Conservation (phyloP, 148 eudicot genomes). For the Camellia sinensis region DNA sequence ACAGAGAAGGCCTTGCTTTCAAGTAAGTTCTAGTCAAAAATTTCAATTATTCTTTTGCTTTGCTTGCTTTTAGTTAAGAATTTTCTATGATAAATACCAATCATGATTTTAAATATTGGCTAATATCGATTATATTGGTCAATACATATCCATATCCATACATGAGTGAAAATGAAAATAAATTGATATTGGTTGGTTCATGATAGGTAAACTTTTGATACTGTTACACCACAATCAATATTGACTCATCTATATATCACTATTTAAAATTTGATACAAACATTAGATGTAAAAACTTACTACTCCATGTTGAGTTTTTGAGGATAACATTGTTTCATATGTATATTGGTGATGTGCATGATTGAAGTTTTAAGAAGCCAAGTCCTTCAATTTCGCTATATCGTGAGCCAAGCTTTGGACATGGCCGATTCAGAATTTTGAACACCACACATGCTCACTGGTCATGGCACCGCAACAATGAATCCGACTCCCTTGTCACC, state of each 20-base stretch:
- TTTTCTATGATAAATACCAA: background rate
- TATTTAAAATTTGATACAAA: no score
- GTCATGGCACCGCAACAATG: constrained; percentile 79
- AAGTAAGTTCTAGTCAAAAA: constrained; percentile 35
- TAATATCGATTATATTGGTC: no score
- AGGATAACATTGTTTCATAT: no score
- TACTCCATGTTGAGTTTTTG: no score
- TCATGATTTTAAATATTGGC: no score
- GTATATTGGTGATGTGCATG: background rate
- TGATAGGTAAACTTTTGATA: no score
- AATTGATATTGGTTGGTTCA: no score
- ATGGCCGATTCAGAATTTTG: constrained; percentile 64
- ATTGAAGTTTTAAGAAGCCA: constrained; percentile 53
- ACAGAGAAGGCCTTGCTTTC: constrained; percentile 72
- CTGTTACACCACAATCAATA: no score
- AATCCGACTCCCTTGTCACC: constrained; percentile 36
- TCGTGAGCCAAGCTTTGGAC: constrained; percentile 81
- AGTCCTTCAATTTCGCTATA: constrained; percentile 57
- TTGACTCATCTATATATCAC: no score
- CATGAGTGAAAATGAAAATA: no score
- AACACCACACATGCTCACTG: constrained; percentile 73
- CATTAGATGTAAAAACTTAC: no score
- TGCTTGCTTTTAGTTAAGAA: background rate
- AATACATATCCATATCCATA: no score
- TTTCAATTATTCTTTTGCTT: background rate